Conservation (phyloP, 2,329 filamentous ascomycete species). For the Neopestalotiopsis sp. region DNA sequence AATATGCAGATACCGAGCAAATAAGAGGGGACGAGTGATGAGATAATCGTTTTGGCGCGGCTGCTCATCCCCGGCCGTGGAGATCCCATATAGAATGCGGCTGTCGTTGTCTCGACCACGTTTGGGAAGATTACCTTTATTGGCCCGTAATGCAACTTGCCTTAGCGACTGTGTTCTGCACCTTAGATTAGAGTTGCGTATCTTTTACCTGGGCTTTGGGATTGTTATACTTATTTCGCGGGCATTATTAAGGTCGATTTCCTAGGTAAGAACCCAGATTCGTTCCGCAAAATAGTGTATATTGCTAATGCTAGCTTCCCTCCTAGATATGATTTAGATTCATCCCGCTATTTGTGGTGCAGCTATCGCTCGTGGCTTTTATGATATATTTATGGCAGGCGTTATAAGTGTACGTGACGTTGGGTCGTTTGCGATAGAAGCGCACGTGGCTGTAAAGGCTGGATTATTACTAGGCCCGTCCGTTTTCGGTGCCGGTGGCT, state of each 20-base stretch:
- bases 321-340: conserved; percentile 25
- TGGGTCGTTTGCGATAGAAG: background rate
- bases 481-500: conserved; percentile 50
- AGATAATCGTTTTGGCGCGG: background rate
- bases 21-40: background rate
- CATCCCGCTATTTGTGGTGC: conserved; percentile 42
- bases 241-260: conserved; percentile 33
- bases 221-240: conserved; percentile 54
- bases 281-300: too few relatives aligned
- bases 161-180: conserved; percentile 33
- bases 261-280: conserved; percentile 9
- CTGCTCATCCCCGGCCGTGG: conserved; percentile 53
- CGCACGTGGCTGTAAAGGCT: conserved; percentile 30
- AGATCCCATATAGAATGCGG: conserved; percentile 42
- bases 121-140: conserved; percentile 43
- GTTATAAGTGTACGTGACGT: conserved; percentile 56
- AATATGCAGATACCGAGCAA: background rate
- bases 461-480: conserved; percentile 52
- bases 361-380: conserved; percentile 43
- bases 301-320: conserved; percentile 25
- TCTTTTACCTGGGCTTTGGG: conserved; percentile 60
- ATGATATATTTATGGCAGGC: conserved; percentile 48
- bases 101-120: conserved; percentile 42
- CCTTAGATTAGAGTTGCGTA: conserved; percentile 38
- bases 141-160: conserved; percentile 36